Conservation (phyloP, 805 yeast genomes). For the Debaryomyces prosopidis region DNA sequence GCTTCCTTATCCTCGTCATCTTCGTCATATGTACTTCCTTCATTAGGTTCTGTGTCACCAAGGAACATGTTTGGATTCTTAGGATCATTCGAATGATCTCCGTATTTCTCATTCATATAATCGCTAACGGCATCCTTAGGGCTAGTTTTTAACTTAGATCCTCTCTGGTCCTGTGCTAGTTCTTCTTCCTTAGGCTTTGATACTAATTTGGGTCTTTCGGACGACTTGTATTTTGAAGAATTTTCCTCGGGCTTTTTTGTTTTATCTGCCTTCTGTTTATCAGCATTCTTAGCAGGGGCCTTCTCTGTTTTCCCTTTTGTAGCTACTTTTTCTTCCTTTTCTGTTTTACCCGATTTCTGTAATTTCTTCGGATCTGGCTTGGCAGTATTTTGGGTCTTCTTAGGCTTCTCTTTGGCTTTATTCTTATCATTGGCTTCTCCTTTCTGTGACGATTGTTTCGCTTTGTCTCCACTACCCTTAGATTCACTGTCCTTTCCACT, state of each 20-base stretch:
- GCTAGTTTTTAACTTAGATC: too few species aligned
- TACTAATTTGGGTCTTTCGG: too few species aligned
- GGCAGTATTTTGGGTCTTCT: neutral
- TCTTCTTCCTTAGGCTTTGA: too few species aligned
- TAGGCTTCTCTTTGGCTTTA: neutral
- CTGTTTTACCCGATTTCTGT: neutral
- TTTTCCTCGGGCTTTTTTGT: too few species aligned
- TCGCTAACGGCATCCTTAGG: neutral
- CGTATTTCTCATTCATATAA: neutral
- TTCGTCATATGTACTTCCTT: neutral
- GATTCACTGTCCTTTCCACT: conserved; percentile 1
- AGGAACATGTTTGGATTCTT: conserved; percentile 6
- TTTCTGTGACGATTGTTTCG: neutral
- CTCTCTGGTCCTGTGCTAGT: too few species aligned
- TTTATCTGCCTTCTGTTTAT: too few species aligned
- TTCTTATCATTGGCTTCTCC: neutral
- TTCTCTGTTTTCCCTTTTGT: too few species aligned
- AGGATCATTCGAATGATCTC: conserved; percentile 10
- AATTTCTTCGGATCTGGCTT: neutral
- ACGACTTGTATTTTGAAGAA: too few species aligned
- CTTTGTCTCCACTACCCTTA: neutral
- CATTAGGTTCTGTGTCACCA: neutral
- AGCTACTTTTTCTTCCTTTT: conserved; percentile 3
- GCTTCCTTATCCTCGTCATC: neutral
- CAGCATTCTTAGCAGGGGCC: too few species aligned